These are phyloP conservation scores for Cyberlindnera suaveolens DNA, from an alignment of 805 yeast species.

Conservation along the genomic window DNA sequence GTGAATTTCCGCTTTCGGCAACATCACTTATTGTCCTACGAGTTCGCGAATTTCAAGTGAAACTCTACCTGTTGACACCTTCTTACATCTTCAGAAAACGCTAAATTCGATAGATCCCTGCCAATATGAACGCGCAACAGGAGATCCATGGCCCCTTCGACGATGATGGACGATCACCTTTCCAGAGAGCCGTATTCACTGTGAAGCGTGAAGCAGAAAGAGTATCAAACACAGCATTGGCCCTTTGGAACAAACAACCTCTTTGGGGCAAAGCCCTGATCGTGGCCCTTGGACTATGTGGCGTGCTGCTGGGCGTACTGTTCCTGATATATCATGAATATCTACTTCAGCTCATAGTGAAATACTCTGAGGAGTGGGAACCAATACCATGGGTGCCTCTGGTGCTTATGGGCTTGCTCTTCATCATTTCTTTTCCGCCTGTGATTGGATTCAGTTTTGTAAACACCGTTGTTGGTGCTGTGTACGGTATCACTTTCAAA, in stretches of 20 bases:
- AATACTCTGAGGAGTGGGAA: conserved; percentile 22
- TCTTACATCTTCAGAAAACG: too few relatives aligned
- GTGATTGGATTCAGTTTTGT: conserved; percentile 73
- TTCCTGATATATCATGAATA: conserved; percentile 16
- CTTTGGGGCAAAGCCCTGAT: conserved; percentile 10
- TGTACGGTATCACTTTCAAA: conserved; percentile 63
- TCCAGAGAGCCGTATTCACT: neutral
- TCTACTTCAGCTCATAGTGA: conserved; percentile 14
- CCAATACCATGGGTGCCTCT: conserved; percentile 30
- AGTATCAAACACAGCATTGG: conserved; percentile 1
- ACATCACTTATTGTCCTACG: too few relatives aligned
- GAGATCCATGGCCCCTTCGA: too few relatives aligned
- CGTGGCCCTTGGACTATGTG: neutral
- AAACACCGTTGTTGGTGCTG: conserved; percentile 66
- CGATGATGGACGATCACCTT: neutral
- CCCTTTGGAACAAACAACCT: conserved; percentile 13
- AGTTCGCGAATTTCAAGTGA: too few relatives aligned
- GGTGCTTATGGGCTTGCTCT: conserved; percentile 45
- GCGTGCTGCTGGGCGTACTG: conserved; percentile 3
- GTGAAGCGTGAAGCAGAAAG: conserved; percentile 2
- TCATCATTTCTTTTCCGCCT: conserved; percentile 84
- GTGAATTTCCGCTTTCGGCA: too few relatives aligned
- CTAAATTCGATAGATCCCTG: too few relatives aligned
- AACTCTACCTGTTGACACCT: too few relatives aligned
- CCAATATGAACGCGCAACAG: too few relatives aligned